These are phyloP conservation scores for Coniochaeta prunicola DNA, from an alignment of 2,329 filamentous ascomycete species.

Conservation along the genomic window DNA sequence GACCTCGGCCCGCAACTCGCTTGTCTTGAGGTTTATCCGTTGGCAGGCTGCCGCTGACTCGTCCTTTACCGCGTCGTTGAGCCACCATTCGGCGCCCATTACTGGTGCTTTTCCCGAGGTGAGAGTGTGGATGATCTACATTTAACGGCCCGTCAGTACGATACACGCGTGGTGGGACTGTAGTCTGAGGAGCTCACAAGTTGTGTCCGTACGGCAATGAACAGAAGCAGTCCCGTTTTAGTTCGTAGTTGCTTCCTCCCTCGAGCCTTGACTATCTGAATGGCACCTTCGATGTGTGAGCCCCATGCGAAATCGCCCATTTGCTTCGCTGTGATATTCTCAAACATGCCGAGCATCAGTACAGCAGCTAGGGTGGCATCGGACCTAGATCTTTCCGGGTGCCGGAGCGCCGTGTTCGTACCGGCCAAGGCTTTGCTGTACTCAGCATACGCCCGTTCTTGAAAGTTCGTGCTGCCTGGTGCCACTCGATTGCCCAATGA, in stretches of 20 bases:
- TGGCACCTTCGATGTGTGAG: conserved; percentile 57
- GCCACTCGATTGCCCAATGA: conserved; percentile 45
- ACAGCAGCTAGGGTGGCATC: conserved; percentile 54
- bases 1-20: conserved; percentile 48
- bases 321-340: conserved; percentile 50
- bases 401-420: conserved; percentile 45
- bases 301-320: conserved; percentile 52
- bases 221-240: conserved; percentile 45
- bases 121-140: conserved; percentile 49
- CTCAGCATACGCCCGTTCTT: conserved; percentile 36
- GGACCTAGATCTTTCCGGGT: conserved; percentile 39
- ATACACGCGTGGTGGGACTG: neutral
- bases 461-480: conserved; percentile 22
- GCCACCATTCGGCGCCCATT: conserved; percentile 55
- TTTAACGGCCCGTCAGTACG: neutral
- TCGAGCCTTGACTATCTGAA: conserved; percentile 51
- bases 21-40: conserved; percentile 43
- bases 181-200: conserved; percentile 35
- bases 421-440: conserved; percentile 48
- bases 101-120: conserved; percentile 42
- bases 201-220: conserved; percentile 52
- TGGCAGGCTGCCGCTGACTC: conserved; percentile 39
- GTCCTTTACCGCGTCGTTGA: conserved; percentile 43
- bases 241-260: conserved; percentile 48
- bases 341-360: conserved; percentile 52